Evolutionary conservation across 2,329 filamentous ascomycete genomes (phyloP).

Genomic region (Stagonosporopsis vannaccii): DNA sequence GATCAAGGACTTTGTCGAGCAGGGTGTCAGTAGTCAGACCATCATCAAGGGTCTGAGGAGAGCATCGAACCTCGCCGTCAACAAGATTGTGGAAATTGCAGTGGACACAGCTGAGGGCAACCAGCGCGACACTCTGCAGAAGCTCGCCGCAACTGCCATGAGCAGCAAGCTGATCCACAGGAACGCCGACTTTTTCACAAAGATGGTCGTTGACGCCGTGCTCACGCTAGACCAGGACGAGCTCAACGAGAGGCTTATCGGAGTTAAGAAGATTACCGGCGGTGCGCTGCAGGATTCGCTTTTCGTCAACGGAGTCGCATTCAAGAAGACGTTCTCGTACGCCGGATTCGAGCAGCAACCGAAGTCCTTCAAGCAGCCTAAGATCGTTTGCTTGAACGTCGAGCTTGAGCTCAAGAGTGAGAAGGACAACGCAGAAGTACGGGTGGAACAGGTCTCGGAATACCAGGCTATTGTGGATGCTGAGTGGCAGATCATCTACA

Average conservation of each 20-base stretch:
- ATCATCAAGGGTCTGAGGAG: slow-evolving; percentile 96
- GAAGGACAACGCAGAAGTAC: slow-evolving; percentile 98
- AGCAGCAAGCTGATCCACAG: slow-evolving; percentile 99
- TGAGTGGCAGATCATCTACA: slow-evolving; percentile 99
- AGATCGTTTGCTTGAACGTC: slow-evolving; percentile 97
- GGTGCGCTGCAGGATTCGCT: slow-evolving; percentile 95
- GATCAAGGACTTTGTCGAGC: slow-evolving; percentile 93
- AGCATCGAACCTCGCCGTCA: slow-evolving; percentile 88
- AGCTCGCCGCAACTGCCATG: slow-evolving; percentile 95
- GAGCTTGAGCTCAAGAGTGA: slow-evolving; percentile 98
- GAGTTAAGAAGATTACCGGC: slow-evolving; percentile 97
- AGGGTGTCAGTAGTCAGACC: slow-evolving; percentile 94
- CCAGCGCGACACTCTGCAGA: slow-evolving; percentile 84
- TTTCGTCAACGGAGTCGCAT: slow-evolving; percentile 97
- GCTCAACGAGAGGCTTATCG: slow-evolving; percentile 96
- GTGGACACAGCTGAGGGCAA: slow-evolving; percentile 83
- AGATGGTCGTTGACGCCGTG: slow-evolving; percentile 97
- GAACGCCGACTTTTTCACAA: slow-evolving; percentile 96
- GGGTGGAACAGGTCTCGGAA: slow-evolving; percentile 97
- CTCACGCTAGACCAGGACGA: slow-evolving; percentile 95
- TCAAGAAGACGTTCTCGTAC: slow-evolving; percentile 99
- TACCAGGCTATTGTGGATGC: slow-evolving; percentile 99
- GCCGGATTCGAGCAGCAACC: slow-evolving; percentile 99
- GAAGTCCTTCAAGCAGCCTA: slow-evolving; percentile 91
- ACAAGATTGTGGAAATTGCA: slow-evolving; percentile 98